Conservation (phyloP, 2,329 filamentous ascomycete genomes). For the Aureobasidium sp. region DNA sequence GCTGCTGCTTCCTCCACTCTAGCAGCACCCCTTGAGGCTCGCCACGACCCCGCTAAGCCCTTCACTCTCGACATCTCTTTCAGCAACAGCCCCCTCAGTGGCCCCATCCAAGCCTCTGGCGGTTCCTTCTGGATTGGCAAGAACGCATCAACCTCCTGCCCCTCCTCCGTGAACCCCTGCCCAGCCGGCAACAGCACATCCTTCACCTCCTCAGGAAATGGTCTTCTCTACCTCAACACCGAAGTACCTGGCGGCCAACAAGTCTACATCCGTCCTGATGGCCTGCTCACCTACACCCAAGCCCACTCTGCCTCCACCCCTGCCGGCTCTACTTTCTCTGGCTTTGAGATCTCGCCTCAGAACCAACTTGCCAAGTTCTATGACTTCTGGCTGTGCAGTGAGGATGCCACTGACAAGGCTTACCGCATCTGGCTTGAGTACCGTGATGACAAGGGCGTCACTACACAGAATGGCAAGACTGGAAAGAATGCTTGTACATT, state of each 20-base stretch:
- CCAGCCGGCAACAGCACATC: constrained; percentile 15
- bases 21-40: constrained; percentile 7
- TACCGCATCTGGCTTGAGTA: constrained; percentile 4
- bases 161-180: constrained; percentile 16
- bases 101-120: constrained; percentile 18
- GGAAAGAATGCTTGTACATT: constrained; percentile 16
- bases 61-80: constrained; percentile 11
- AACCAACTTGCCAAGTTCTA: constrained; percentile 11
- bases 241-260: constrained; percentile 23
- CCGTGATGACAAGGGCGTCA: constrained; percentile 15
- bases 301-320: constrained; percentile 21
- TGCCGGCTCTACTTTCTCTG: constrained; percentile 17
- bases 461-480: constrained; percentile 14
- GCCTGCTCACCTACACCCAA: constrained; percentile 22
- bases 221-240: constrained; percentile 16
- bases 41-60: constrained; percentile 1
- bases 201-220: constrained; percentile 14
- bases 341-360: constrained; percentile 17
- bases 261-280: constrained; percentile 23
- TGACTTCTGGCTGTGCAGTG: constrained; percentile 16
- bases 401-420: constrained; percentile 17
- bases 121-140: constrained; percentile 24
- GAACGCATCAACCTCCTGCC: constrained; percentile 22
- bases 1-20: not conserved
- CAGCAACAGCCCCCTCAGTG: constrained; percentile 9